Base-by-base conservation (phyloP, 352 stramenopile genomes). In the Phytophthora nicotianae region DNA sequence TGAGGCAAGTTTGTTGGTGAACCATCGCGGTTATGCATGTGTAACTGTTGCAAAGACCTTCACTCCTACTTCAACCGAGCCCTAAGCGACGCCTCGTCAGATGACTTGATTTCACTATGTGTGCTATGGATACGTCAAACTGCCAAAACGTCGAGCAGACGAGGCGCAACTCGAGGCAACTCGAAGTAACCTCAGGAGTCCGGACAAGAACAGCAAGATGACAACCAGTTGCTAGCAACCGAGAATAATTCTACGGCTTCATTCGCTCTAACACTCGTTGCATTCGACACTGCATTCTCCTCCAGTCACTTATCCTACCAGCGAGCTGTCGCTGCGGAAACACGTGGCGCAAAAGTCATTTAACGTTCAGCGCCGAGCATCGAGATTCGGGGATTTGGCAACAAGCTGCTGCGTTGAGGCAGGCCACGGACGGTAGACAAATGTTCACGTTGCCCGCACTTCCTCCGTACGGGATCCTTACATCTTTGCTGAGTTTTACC, bases 1-100 rank as follows among this genome's bases (percentile, higher is more conserved):
- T 76, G 68, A 16, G 42, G 3, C 20, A 37, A 20, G 23, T 38
- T n/a, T n/a, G n/a, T n/a, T n/a, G 32, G 32, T 6, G 10, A 38
- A 38, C 24, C 16, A 50, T 27, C 45, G 23, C 20, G n/a, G 23
- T 50, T 50, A 27, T 50, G 45, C 45, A 26, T 21, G 13, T 49
- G 24, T 29, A 49, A 32, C 19, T 33, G 23, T 17, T 50, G 23
- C 45, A 35, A 35, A 50, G 45, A 72, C 65, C 53, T 37, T 57
- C 56, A 65, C 49, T 69, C 63, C 33, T 41, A 63, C 61, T 69
- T 69, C 61, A 69, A 69, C 46, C 32, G 8, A 29, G 24, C 27
- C 60, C 51, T 35, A 32, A 42, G 32, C 50, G 60, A 48, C 37
- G 45, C 38, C 53, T 41, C 37, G 21, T 26, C 19, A 47, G 20